Evolutionary conservation across 2,329 filamentous ascomycete genomes (phyloP).

Genomic region (Cercospora beticola): DNA sequence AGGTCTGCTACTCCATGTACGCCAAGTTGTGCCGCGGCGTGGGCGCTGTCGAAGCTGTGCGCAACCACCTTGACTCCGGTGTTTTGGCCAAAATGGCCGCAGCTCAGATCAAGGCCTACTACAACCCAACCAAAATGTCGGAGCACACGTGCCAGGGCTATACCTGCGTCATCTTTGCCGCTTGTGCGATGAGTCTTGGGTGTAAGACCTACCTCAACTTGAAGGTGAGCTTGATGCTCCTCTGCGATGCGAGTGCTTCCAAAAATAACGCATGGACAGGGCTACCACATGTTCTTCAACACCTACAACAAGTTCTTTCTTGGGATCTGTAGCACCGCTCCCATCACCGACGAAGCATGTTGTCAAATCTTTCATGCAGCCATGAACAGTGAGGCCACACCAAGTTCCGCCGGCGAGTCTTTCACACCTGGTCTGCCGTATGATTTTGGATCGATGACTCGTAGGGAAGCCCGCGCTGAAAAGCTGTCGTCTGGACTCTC

Average conservation of each 20-base stretch:
- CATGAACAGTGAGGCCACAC: not conserved
- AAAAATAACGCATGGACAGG: not conserved
- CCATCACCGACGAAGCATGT: not conserved
- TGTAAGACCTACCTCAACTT: not conserved
- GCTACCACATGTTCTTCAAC: not conserved
- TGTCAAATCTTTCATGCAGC: not conserved
- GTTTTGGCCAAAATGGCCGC: constrained; percentile 12
- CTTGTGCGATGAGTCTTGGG: not conserved
- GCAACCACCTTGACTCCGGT: constrained; percentile 19
- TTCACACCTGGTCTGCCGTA: not conserved
- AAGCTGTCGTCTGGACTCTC: not conserved
- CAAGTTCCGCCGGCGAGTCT: not conserved
- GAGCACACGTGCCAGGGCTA: constrained; percentile 10
- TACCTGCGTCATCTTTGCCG: not conserved
- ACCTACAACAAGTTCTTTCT: not conserved
- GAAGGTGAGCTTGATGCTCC: not conserved
- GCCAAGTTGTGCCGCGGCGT: not conserved
- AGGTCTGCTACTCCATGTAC: not conserved
- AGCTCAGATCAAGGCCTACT: constrained; percentile 17
- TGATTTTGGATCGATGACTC: not conserved
- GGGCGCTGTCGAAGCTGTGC: not conserved
- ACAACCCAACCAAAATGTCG: constrained; percentile 8
- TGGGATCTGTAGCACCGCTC: not conserved
- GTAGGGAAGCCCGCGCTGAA: not conserved
- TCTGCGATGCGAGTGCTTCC: not conserved